These are phyloP conservation scores for Trametes cubensis DNA, from an alignment of 768 basidiomycete species.

Conservation along the genomic window DNA sequence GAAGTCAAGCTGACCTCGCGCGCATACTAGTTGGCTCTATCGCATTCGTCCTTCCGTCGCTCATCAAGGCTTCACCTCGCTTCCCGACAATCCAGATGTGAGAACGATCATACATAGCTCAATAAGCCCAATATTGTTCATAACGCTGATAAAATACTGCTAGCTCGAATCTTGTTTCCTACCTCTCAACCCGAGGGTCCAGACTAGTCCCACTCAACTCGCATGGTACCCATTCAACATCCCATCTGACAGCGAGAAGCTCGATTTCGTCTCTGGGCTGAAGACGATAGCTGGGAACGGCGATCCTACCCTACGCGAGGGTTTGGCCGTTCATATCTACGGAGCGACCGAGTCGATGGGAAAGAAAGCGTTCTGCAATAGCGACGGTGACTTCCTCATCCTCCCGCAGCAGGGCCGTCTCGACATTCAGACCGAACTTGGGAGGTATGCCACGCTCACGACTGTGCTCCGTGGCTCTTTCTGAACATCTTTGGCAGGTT, in stretches of 20 bases:
- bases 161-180: conserved; percentile 68
- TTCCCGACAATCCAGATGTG: conserved; percentile 63
- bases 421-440: conserved; percentile 71
- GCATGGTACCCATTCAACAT: conserved; percentile 67
- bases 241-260: conserved; percentile 42
- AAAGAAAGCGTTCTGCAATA: conserved; percentile 61
- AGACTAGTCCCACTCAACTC: conserved; percentile 63
- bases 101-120: conserved; percentile 22
- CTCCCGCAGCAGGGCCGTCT: conserved; percentile 65
- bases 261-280: conserved; percentile 61
- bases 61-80: conserved; percentile 58
- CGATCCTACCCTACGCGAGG: conserved; percentile 63
- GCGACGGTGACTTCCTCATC: conserved; percentile 69
- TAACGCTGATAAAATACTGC: not conserved
- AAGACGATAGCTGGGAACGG: conserved; percentile 68
- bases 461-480: not conserved
- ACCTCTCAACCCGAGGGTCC: conserved; percentile 60
- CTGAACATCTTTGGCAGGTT: conserved; percentile 38
- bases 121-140: not conserved
- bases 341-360: conserved; percentile 62
- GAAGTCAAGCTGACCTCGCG: not conserved
- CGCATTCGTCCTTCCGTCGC: conserved; percentile 71
- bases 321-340: conserved; percentile 66
- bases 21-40: conserved; percentile 59
- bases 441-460: conserved; percentile 46